Evolutionary conservation across 192 early-diverging fungal species (phyloP).

Genomic region (Umbelopsis ramanniana): DNA sequence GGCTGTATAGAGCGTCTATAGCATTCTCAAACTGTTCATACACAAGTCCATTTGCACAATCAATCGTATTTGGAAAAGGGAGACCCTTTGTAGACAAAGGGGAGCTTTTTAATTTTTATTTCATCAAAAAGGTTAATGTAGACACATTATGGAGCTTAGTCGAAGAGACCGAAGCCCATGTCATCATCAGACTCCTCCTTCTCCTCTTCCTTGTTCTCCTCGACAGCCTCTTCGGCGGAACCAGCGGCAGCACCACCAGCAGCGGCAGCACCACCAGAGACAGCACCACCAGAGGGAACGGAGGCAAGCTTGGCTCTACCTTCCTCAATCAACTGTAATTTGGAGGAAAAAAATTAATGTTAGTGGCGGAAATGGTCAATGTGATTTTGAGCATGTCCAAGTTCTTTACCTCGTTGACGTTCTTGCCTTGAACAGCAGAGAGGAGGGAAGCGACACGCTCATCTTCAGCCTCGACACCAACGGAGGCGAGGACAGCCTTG

Average conservation of each 20-base stretch:
- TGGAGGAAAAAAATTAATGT: constrained; percentile 16
- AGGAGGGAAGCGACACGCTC: constrained; percentile 77
- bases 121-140: background rate
- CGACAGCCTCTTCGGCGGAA: constrained; percentile 57
- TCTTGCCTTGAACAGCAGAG: constrained; percentile 85
- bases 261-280: constrained; percentile 63
- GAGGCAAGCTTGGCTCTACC: constrained; percentile 90
- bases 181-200: constrained; percentile 88
- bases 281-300: constrained; percentile 91
- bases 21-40: background rate
- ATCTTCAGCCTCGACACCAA: constrained; percentile 89
- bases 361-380: background rate
- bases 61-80: background rate
- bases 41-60: background rate
- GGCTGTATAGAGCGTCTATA: background rate
- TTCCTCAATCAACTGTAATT: constrained; percentile 81
- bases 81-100: background rate
- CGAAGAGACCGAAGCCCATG: constrained; percentile 23
- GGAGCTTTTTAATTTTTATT: background rate
- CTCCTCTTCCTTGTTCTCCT: constrained; percentile 87
- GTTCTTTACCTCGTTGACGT: constrained; percentile 71
- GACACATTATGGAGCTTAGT: constrained; percentile 21
- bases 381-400: background rate
- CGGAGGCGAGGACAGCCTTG: constrained; percentile 82
- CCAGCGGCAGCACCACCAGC: constrained; percentile 69